Conservation (phyloP, 345 rosid genomes). For the Psidium friedrichsthalianum region DNA sequence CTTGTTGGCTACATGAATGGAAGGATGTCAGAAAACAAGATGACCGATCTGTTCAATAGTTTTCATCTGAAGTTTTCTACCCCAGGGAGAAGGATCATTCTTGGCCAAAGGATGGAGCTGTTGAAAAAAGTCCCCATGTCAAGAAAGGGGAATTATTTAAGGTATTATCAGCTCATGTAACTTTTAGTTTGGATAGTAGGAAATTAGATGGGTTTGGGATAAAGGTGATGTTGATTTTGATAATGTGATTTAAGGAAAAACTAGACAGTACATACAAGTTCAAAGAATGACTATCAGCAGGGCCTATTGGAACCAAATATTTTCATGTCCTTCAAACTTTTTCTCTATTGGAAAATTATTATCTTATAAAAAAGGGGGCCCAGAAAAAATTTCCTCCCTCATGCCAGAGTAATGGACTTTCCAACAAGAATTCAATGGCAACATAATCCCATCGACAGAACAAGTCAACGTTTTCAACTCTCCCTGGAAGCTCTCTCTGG, state of each 20-base stretch:
- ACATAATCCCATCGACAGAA: not conserved
- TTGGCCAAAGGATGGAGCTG: not conserved
- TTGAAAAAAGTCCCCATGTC: not conserved
- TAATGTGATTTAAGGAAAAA: not conserved
- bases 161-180: not conserved
- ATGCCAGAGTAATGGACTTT: too few relatives aligned
- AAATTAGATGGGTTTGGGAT: not conserved
- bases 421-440: not conserved
- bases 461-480: not conserved
- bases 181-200: not conserved
- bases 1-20: not conserved
- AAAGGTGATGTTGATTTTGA: too few relatives aligned
- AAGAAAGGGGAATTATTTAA: not conserved
- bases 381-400: too few relatives aligned
- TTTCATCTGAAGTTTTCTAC: not conserved
- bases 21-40: not conserved
- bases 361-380: not conserved
- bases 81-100: not conserved
- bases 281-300: not conserved
- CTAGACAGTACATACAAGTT: not conserved
- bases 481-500: not conserved
- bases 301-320: not conserved
- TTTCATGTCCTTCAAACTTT: not conserved
- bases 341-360: not conserved
- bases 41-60: not conserved